These are phyloP conservation scores for Penicillium sp. DNA, from an alignment of 2,329 filamentous ascomycete species.

Conservation along the genomic window DNA sequence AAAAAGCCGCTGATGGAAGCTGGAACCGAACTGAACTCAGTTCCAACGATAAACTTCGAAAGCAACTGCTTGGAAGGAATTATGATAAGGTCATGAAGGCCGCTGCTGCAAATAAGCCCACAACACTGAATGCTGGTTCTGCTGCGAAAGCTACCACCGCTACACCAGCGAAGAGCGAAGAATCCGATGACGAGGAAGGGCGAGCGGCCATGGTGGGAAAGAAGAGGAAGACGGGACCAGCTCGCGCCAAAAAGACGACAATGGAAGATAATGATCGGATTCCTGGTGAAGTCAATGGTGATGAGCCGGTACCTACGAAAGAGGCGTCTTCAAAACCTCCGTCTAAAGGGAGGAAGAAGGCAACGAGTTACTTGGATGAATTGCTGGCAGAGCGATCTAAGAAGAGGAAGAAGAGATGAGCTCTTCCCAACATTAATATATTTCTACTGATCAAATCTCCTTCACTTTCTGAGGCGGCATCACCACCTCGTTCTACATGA, in stretches of 20 bases:
- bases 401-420: conserved; percentile 47
- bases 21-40: conserved; percentile 40
- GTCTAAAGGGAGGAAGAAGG: conserved; percentile 36
- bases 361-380: conserved; percentile 53
- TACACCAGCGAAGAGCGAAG: conserved; percentile 21
- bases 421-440: background rate
- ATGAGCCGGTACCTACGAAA: conserved; percentile 4
- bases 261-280: background rate
- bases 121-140: background rate
- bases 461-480: background rate
- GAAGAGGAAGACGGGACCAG: conserved; percentile 16
- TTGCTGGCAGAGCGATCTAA: conserved; percentile 45
- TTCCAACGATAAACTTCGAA: conserved; percentile 44
- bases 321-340: conserved; percentile 10
- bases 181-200: conserved; percentile 40
- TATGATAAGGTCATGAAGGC: conserved; percentile 40
- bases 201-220: conserved; percentile 38
- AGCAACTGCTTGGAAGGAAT: conserved; percentile 44
- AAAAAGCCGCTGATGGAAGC: conserved; percentile 38
- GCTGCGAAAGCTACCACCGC: conserved; percentile 17
- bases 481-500: background rate
- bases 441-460: background rate
- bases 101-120: conserved; percentile 15
- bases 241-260: conserved; percentile 4
- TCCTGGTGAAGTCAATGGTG: conserved; percentile 5